These are phyloP conservation scores for Fraxinus ornus DNA, from an alignment of 305 asterid genomes.

Conservation along the genomic window DNA sequence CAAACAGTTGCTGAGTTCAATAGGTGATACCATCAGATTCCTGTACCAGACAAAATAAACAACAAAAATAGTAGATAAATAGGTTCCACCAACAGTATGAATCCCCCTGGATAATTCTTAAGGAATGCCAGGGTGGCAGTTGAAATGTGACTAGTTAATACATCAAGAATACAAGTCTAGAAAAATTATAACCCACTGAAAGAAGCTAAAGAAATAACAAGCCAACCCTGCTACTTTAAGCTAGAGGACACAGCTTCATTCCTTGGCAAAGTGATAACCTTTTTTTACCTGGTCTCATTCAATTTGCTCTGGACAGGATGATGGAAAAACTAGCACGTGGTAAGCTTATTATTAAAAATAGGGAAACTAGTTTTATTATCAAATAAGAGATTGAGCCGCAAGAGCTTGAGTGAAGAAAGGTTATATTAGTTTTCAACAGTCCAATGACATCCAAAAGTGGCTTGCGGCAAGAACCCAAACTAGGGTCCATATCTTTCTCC, in stretches of 20 bases:
- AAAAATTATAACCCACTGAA: not conserved
- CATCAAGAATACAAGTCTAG: not conserved
- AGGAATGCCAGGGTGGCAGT: not conserved
- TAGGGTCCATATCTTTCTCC: not conserved
- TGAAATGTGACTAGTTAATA: not conserved
- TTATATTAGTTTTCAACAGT: not conserved
- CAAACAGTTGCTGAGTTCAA: slow-evolving; percentile 79
- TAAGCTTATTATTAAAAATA: not conserved
- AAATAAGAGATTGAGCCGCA: not conserved
- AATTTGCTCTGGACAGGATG: not conserved
- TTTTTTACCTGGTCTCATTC: not conserved
- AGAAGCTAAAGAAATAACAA: not conserved
- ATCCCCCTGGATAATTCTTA: not conserved
- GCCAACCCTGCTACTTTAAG: not conserved
- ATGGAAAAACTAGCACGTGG: not conserved
- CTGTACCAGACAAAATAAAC: slow-evolving; percentile 37
- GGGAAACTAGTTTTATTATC: not conserved
- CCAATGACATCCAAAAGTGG: not conserved
- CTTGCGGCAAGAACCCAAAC: not conserved
- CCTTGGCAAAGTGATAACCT: not conserved
- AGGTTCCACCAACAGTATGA: not conserved
- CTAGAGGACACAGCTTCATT: not conserved
- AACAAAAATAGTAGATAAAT: not conserved
- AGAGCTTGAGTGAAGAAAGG: not conserved
- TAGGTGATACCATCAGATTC: slow-evolving; percentile 59